Evolutionary conservation across 192 early-diverging fungal genomes (phyloP).

Genomic region (Borealophlyctis nickersoniae): DNA sequence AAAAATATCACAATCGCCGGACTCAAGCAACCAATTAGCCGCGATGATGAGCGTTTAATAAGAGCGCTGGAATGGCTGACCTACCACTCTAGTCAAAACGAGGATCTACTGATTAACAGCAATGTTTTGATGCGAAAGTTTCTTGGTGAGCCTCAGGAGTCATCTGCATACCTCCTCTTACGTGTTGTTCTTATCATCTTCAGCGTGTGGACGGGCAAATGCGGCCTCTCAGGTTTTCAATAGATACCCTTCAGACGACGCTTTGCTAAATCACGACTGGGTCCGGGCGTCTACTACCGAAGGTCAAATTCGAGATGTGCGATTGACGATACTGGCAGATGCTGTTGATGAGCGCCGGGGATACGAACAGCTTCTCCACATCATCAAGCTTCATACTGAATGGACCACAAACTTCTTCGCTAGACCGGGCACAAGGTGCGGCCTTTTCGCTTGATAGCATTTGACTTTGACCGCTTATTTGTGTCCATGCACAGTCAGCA

Average conservation of each 20-base stretch:
- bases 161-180: neutral
- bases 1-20: constrained; percentile 9
- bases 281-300: neutral
- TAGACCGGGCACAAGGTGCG: too few species aligned
- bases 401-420: neutral
- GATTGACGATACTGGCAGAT: neutral
- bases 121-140: constrained; percentile 53
- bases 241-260: constrained; percentile 43
- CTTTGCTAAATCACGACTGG: constrained; percentile 35
- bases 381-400: neutral
- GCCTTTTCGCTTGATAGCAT: too few species aligned
- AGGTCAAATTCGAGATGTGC: neutral
- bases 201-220: constrained; percentile 46
- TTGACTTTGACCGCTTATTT: too few species aligned
- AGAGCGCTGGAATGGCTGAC: constrained; percentile 61
- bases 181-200: neutral
- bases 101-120: constrained; percentile 39
- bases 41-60: constrained; percentile 33
- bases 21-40: constrained; percentile 8
- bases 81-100: constrained; percentile 38
- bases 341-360: neutral
- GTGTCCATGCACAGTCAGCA: too few species aligned
- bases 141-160: constrained; percentile 28
- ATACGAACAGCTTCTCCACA: neutral
- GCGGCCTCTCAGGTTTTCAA: constrained; percentile 40